Base-by-base conservation (phyloP, 176 grass and related monocot species). In the Triticum urartu region DNA sequence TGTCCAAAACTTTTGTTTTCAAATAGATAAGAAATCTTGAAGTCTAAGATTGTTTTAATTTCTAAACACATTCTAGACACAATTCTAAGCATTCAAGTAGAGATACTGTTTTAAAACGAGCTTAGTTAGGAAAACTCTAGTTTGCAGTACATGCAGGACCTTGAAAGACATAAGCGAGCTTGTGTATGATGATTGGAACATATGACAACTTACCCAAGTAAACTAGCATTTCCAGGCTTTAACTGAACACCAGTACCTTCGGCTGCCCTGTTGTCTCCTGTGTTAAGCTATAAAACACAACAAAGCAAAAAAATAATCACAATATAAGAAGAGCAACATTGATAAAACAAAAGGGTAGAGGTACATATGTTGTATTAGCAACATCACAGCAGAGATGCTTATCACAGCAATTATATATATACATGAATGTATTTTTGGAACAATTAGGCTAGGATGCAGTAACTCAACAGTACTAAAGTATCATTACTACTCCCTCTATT, bases 161-260 rank as follows among this genome's bases (percentile, higher is more conserved):
- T 17, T 33, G 12, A 8, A 84, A 75, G 58, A 63, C 24, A 78
- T n/a, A 59, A 36, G 64, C 47, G 14, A 82, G 21, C 64, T 32
- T 15, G 5, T 34, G 67, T 26, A 48, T 65, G 26, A 39, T 3
- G 2, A 43, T 34, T 64, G 68, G 68, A 61, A 81, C 35, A 85
- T 45, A 70, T 60, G 81, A 67, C 26, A 80, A 87, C 90, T 94
- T 84, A 97, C 97, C 94, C 87, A 71, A 99, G 92, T 56, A 99
- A 89, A 90, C 97, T 59, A 60, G 89, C 67, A 68, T 94, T 97
- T 78, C 90, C 90, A 54, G 94, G 40, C 39, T 92, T 95, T 68
- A 92, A 84, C 77, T 95, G 90, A 81, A 85, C 78, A 71, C 89
- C 85, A 77, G 89, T 78, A 81, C 82, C 56, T 71, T 91, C 88